These are phyloP conservation scores for Pseudopyricularia cyperi DNA, from an alignment of 2,329 filamentous ascomycete species.

Conservation along the genomic window DNA sequence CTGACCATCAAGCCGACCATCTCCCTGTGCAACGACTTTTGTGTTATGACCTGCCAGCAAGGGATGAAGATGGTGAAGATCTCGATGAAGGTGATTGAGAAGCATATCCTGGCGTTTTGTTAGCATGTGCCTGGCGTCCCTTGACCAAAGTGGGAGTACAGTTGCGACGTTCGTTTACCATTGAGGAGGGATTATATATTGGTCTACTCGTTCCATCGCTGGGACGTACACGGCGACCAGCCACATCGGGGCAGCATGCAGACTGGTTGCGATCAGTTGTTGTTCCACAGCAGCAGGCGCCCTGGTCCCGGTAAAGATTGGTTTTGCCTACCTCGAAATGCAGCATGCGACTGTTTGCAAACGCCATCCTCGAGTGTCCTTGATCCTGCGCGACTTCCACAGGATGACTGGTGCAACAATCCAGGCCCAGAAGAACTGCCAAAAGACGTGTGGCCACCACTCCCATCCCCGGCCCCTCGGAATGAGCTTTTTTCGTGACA, in stretches of 20 bases:
- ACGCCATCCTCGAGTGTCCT: constrained; percentile 54
- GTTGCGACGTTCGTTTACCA: not conserved
- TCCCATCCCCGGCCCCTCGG: constrained; percentile 46
- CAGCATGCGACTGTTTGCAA: constrained; percentile 44
- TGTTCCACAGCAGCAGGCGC: not conserved
- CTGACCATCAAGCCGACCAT: constrained; percentile 34
- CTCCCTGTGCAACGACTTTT: constrained; percentile 30
- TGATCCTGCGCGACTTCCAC: constrained; percentile 46
- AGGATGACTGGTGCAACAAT: constrained; percentile 47
- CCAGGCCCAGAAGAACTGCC: constrained; percentile 53
- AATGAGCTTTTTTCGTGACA: constrained; percentile 25
- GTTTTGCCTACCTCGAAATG: constrained; percentile 18
- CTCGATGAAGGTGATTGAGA: constrained; percentile 50
- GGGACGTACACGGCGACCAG: constrained; percentile 43
- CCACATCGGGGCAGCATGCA: constrained; percentile 56
- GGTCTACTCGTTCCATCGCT: constrained; percentile 36
- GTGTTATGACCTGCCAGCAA: constrained; percentile 39
- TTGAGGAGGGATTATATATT: constrained; percentile 20
- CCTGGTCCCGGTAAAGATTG: not conserved
- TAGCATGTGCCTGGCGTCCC: not conserved
- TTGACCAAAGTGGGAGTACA: not conserved
- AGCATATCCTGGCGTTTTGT: constrained; percentile 29
- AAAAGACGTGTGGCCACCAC: constrained; percentile 54
- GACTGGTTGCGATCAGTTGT: constrained; percentile 25
- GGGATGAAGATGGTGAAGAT: constrained; percentile 52